These are phyloP conservation scores for Leavenworthia alabamica DNA, from an alignment of 345 rosid genomes.

Conservation along the genomic window DNA sequence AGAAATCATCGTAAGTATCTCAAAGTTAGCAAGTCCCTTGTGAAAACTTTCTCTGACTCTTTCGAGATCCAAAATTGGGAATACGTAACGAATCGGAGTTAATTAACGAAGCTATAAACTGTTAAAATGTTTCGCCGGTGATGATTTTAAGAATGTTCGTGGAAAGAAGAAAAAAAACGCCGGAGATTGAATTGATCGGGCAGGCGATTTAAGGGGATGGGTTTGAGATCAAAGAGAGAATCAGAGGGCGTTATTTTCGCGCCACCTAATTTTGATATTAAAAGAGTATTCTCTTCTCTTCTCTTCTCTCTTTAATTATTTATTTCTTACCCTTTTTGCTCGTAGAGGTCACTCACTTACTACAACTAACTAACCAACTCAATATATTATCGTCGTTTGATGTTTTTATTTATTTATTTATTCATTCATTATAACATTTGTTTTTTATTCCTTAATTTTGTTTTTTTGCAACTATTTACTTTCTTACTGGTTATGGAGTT, in stretches of 20 bases:
- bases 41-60: constrained; percentile 5
- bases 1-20: neutral
- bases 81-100: neutral
- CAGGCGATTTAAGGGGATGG: constrained; percentile 5
- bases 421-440: neutral
- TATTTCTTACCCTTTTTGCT: neutral
- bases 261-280: constrained; percentile 51
- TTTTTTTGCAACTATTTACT: neutral
- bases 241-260: constrained; percentile 57
- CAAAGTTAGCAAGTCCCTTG: neutral
- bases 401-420: neutral
- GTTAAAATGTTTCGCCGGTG: neutral
- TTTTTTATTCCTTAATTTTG: neutral
- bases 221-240: constrained; percentile 20
- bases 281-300: constrained; percentile 15
- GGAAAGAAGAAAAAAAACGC: neutral
- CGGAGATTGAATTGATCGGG: constrained; percentile 18
- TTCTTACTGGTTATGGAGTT: neutral
- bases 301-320: no score
- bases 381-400: no score
- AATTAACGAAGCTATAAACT: neutral
- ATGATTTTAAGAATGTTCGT: constrained; percentile 2
- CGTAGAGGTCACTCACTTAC: neutral
- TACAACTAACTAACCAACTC: neutral
- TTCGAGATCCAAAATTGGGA: constrained; percentile 10